These are phyloP conservation scores for Fusarium sp. DNA, from an alignment of 2,329 filamentous ascomycete species.

Conservation along the genomic window DNA sequence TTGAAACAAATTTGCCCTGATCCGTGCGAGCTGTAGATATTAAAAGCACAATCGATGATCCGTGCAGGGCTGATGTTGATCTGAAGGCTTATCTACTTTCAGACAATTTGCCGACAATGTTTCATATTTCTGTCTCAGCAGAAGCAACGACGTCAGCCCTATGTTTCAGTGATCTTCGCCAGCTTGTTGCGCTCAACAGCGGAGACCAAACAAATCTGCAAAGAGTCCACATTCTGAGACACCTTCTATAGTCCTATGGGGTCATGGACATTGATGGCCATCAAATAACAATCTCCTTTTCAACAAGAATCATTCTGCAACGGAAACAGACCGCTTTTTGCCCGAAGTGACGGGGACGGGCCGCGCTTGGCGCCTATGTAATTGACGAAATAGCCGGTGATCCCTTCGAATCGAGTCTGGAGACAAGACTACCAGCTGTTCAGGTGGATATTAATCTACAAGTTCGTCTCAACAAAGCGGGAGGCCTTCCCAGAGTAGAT, in stretches of 20 bases:
- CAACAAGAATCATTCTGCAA: no score
- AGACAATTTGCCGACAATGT: neutral
- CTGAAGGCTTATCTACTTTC: neutral
- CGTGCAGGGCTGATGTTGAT: neutral
- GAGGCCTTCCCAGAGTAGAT: neutral
- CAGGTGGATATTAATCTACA: neutral
- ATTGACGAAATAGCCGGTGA: neutral
- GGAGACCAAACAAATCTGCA: neutral
- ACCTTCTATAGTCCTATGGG: neutral
- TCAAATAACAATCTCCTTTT: neutral
- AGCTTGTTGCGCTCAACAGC: neutral
- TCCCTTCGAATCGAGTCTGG: neutral
- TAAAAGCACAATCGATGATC: neutral
- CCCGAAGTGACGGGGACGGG: neutral
- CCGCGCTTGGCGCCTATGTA: neutral
- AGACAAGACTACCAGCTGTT: no score
- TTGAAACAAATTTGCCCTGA: neutral
- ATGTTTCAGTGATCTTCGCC: neutral
- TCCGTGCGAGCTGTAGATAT: neutral
- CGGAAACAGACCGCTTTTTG: neutral
- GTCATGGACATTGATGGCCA: fast-evolving
- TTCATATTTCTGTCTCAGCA: neutral
- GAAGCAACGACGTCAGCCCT: neutral
- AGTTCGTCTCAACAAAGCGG: neutral
- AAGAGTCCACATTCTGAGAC: neutral